Conservation (phyloP, 331 rosid species). For the Stylosanthes scabra region DNA sequence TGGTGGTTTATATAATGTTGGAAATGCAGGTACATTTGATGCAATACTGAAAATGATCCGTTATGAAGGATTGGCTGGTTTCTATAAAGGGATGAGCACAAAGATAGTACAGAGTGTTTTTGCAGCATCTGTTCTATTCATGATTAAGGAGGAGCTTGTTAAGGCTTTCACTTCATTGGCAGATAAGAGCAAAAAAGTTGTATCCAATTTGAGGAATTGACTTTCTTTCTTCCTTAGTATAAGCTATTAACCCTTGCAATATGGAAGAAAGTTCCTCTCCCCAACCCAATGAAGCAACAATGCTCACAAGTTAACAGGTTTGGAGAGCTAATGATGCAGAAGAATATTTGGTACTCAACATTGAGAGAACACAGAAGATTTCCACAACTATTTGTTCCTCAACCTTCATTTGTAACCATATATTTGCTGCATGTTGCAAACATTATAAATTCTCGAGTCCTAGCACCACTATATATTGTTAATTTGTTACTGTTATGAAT, state of each 20-base stretch:
- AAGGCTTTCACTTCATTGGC: slow-evolving; percentile 59
- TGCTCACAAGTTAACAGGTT: slow-evolving; percentile 32
- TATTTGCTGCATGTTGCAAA: neutral
- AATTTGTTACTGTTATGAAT: too few species aligned
- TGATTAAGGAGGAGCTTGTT: slow-evolving; percentile 84
- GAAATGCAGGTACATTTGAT: slow-evolving; percentile 67
- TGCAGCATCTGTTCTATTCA: slow-evolving; percentile 85
- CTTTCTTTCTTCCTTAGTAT: slow-evolving; percentile 4
- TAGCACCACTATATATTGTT: too few species aligned
- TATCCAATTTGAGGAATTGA: slow-evolving; percentile 38
- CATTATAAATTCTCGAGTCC: too few species aligned
- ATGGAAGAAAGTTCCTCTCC: slow-evolving; percentile 13
- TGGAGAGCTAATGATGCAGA: neutral
- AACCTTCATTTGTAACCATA: neutral
- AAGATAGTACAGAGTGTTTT: slow-evolving; percentile 89
- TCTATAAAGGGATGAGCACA: slow-evolving; percentile 89
- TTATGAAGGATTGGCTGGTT: slow-evolving; percentile 72
- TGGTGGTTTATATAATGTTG: neutral
- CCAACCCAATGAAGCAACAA: neutral
- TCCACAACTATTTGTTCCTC: neutral
- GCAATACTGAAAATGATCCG: slow-evolving; percentile 77
- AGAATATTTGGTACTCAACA: too few species aligned
- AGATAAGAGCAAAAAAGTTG: slow-evolving; percentile 45
- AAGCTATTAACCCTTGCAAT: slow-evolving; percentile 26
- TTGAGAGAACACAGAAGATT: neutral